Percentiles rank a stretch among this genome's conserved stretches.
phyloP scores from a whole-genome alignment of 768 basidiomycete species.

The Pleurotus tuoliensis region DNA sequence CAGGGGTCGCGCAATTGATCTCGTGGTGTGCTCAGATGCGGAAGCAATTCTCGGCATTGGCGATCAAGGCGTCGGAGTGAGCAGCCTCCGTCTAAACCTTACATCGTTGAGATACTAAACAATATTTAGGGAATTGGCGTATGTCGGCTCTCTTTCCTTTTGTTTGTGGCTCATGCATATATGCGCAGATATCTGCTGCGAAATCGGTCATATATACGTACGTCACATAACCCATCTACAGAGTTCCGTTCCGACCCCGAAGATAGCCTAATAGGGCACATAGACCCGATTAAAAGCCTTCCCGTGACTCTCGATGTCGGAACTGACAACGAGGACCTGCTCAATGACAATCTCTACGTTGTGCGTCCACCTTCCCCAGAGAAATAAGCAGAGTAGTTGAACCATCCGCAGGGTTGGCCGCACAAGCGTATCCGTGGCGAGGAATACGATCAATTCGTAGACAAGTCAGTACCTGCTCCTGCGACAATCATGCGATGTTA shows the following conservation, averaged over 20 bases:
- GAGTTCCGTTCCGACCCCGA: background rate
- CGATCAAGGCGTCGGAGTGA: constrained; percentile 64
- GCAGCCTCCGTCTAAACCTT: background rate
- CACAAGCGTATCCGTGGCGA: constrained; percentile 66
- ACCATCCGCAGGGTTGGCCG: constrained; percentile 58
- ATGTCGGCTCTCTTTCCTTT: constrained; percentile 13
- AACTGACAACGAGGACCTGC: constrained; percentile 62
- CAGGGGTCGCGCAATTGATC: constrained; percentile 57
- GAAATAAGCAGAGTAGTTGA: background rate
- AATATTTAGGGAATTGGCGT: constrained; percentile 46
- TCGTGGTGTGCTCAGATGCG: constrained; percentile 81
- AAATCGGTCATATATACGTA: constrained; percentile 79
- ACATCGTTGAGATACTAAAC: constrained; percentile 16
- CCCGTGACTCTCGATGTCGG: constrained; percentile 72
- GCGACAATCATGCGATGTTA: background rate
- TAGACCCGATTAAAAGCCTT: constrained; percentile 57
- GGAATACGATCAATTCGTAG: constrained; percentile 73
- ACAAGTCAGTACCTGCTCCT: constrained; percentile 43
- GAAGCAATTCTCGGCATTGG: constrained; percentile 80
- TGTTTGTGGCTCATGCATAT: background rate
- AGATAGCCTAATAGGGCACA: constrained; percentile 58
- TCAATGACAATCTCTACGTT: constrained; percentile 64
- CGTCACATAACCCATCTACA: constrained; percentile 12
- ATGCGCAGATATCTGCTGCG: constrained; percentile 60
- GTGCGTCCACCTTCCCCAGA: constrained; percentile 33